Evolutionary conservation across 495 filamentous ascomycete genomes (phyloP).

Genomic region (Talaromyces liani): DNA sequence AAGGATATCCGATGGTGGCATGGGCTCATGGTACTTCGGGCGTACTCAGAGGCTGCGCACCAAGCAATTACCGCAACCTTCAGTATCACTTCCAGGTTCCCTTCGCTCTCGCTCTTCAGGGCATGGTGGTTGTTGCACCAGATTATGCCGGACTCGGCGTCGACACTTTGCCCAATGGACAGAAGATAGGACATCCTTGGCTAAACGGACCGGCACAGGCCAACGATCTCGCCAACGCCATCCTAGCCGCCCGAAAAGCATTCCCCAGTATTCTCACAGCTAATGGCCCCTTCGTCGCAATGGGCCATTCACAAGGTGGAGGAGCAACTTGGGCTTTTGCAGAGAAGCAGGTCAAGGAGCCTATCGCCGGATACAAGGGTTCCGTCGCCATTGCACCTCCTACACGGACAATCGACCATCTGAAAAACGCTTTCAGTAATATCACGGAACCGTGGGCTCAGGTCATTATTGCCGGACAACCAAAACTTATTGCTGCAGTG

Average conservation of each 20-base stretch:
- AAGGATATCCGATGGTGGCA: constrained; percentile 31
- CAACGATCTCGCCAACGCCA: constrained; percentile 34
- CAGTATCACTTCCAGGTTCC: constrained; percentile 36
- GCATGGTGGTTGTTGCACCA: constrained; percentile 48
- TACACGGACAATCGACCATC: constrained; percentile 20
- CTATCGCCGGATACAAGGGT: constrained; percentile 31
- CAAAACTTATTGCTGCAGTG: constrained; percentile 18
- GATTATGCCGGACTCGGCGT: constrained; percentile 52
- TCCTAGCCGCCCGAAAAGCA: constrained; percentile 31
- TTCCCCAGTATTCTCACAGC: constrained; percentile 25
- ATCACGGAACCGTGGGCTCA: constrained; percentile 6
- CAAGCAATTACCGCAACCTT: constrained; percentile 38
- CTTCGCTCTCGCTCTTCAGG: constrained; percentile 37
- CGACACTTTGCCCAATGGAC: constrained; percentile 23
- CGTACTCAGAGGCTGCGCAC: constrained; percentile 30
- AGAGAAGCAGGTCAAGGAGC: constrained; percentile 23
- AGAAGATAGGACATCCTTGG: constrained; percentile 33
- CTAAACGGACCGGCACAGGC: constrained; percentile 26
- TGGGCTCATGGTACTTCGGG: constrained; percentile 51
- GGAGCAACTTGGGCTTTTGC: constrained; percentile 37
- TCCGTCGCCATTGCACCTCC: constrained; percentile 30
- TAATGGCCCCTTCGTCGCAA: constrained; percentile 26
- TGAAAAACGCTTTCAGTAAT: constrained; percentile 9
- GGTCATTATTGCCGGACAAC: constrained; percentile 17
- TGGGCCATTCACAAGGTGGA: constrained; percentile 47